Evolutionary conservation across 2,329 filamentous ascomycete species (phyloP).

Genomic region (Colletotrichum noveboracense): DNA sequence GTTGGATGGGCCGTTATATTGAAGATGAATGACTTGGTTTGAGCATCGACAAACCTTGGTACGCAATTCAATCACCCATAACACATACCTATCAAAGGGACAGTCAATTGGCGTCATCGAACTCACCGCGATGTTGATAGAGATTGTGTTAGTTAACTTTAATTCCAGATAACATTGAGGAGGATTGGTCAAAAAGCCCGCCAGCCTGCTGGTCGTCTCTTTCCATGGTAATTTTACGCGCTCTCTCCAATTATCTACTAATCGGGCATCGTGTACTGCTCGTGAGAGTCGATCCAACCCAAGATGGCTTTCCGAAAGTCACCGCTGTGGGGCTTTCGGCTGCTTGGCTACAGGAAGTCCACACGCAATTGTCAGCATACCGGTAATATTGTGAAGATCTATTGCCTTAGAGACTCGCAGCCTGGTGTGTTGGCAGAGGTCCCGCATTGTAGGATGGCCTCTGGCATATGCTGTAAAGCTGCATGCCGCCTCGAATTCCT

Average conservation of each 20-base stretch:
- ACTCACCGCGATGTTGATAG: neutral
- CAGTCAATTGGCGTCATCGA: neutral
- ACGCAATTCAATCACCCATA: neutral
- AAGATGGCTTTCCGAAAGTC: neutral
- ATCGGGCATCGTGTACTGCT: neutral
- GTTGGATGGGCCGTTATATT: neutral
- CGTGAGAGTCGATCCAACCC: neutral
- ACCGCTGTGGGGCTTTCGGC: neutral
- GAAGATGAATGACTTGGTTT: neutral
- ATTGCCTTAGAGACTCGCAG: neutral
- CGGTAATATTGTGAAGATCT: neutral
- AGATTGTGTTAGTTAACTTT: neutral
- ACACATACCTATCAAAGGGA: rapidly evolving
- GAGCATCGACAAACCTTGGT: neutral
- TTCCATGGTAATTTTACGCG: rapidly evolving
- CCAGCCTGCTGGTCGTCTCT: neutral
- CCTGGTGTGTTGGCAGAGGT: neutral
- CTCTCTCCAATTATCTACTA: neutral
- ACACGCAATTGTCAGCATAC: neutral
- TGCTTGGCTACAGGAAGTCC: neutral
- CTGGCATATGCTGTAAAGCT: neutral
- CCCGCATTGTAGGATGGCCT: neutral
- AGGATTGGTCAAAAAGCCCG: rapidly evolving
- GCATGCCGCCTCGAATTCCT: neutral
- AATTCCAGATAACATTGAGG: rapidly evolving